Evolutionary conservation across 257 asterid species (phyloP).

Genomic region (Nyctanthes arbortristis): DNA sequence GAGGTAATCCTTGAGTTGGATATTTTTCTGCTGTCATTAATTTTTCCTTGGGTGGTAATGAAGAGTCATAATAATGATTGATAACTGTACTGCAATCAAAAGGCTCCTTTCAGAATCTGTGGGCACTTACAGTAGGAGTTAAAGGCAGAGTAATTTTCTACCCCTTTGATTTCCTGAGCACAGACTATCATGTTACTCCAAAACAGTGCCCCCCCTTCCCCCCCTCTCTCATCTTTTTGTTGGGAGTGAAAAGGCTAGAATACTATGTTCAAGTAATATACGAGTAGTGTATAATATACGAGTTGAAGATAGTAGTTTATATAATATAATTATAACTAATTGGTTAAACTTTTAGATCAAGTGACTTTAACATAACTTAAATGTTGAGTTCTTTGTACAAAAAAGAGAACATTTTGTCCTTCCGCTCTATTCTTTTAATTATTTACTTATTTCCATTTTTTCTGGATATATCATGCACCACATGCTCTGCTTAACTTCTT

Average conservation of each 20-base stretch:
- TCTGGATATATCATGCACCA: constrained; percentile 5
- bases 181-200: neutral
- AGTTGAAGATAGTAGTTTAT: no score
- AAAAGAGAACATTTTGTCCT: neutral
- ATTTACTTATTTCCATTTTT: no score
- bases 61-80: no score
- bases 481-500: neutral
- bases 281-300: no score
- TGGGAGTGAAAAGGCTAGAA: neutral
- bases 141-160: neutral
- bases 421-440: constrained; percentile 1
- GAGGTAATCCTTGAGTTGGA: constrained; percentile 49
- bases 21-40: constrained; percentile 1
- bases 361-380: neutral
- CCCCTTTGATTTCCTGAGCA: neutral
- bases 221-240: no score
- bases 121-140: neutral
- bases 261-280: neutral
- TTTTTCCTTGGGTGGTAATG: no score
- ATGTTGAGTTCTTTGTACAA: neutral
- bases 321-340: no score
- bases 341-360: no score
- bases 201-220: no score
- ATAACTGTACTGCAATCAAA: neutral
- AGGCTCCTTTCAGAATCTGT: neutral